Percentiles rank a stretch among this genome's conserved stretches.
Conservation (phyloP, 2,329 filamentous ascomycete species). For the Chrysosporium queenslandicum region DNA sequence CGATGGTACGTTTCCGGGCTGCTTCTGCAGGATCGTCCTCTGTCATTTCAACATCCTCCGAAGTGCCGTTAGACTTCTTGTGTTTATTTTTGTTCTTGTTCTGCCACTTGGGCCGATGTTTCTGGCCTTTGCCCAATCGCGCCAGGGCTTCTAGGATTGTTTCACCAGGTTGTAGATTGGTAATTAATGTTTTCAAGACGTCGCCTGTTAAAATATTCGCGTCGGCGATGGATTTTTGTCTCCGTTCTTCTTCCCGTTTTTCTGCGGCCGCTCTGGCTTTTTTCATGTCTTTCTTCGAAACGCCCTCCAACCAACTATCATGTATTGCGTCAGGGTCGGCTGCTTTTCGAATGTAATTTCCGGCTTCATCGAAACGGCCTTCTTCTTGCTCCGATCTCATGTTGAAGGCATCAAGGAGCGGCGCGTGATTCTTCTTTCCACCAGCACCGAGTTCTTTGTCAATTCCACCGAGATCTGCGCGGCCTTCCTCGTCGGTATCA, state of each 20-base stretch:
- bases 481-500: slow-evolving; percentile 54
- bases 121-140: slow-evolving; percentile 59
- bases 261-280: slow-evolving; percentile 79
- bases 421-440: slow-evolving; percentile 83
- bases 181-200: slow-evolving; percentile 62
- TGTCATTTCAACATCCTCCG: slow-evolving; percentile 61
- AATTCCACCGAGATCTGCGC: slow-evolving; percentile 62
- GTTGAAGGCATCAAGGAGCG: slow-evolving; percentile 93
- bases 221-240: slow-evolving; percentile 60
- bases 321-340: slow-evolving; percentile 80
- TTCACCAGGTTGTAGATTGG: slow-evolving; percentile 65
- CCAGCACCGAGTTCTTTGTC: slow-evolving; percentile 87
- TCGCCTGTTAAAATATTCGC: slow-evolving; percentile 66
- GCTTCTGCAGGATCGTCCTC: slow-evolving; percentile 58
- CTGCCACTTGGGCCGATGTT: slow-evolving; percentile 52
- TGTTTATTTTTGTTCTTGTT: slow-evolving; percentile 47
- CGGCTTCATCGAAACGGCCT: slow-evolving; percentile 78
- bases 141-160: slow-evolving; percentile 81
- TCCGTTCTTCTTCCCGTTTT: slow-evolving; percentile 66
- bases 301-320: slow-evolving; percentile 82
- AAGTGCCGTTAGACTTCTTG: slow-evolving; percentile 25
- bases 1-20: slow-evolving; percentile 61
- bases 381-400: slow-evolving; percentile 84
- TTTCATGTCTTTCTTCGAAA: slow-evolving; percentile 89
- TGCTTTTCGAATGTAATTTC: slow-evolving; percentile 86